These are phyloP conservation scores for Eucalyptus brandiana DNA, from an alignment of 345 rosid genomes.

Conservation along the genomic window DNA sequence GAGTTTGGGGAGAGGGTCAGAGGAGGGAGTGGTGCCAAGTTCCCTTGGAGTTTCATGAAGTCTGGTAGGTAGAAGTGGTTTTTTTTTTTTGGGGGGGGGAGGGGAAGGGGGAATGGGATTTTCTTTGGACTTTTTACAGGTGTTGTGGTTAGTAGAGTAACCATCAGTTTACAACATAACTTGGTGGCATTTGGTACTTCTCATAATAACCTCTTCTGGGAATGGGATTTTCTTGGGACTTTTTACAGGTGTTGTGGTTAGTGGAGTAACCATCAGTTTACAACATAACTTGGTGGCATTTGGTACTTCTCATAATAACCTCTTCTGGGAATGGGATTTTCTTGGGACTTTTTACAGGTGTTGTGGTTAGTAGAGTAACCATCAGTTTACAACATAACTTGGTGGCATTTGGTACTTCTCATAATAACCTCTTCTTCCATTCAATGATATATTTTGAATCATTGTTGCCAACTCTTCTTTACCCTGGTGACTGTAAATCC, in stretches of 20 bases:
- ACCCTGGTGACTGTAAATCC: background rate
- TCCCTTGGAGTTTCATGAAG: conserved; percentile 78
- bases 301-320: background rate
- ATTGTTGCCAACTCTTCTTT: background rate
- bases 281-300: background rate
- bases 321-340: background rate
- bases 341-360: background rate
- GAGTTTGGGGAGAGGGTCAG: background rate
- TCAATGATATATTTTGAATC: background rate
- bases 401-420: background rate
- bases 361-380: background rate
- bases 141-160: background rate
- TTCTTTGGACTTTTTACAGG: background rate
- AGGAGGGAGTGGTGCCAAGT: conserved; percentile 12
- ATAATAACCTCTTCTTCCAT: background rate
- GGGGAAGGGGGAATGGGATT: no score
- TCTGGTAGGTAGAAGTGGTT: conserved; percentile 9
- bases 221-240: background rate
- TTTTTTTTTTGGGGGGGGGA: background rate
- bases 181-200: background rate
- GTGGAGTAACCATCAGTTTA: background rate
- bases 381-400: background rate
- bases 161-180: background rate
- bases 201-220: background rate
- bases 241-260: background rate